Evolutionary conservation across 371 early-diverging fungal genomes (phyloP).

Genomic region (Capillidium rhysosporum): DNA sequence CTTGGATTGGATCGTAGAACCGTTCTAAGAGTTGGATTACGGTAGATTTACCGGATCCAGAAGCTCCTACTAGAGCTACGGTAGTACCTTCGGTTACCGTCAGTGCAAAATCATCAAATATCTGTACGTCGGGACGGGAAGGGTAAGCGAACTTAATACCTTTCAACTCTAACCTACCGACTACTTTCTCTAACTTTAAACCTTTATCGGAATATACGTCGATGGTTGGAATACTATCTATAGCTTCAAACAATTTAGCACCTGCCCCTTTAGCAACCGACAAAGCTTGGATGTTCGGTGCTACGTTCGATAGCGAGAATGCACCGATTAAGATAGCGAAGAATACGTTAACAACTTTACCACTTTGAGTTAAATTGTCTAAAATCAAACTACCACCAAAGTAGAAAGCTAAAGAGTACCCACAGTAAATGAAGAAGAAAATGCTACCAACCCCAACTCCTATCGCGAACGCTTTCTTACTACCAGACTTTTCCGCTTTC

Average conservation of each 20-base stretch:
- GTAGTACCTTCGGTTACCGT: constrained; percentile 35
- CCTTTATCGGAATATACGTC: constrained; percentile 33
- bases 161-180: constrained; percentile 35
- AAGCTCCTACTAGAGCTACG: constrained; percentile 41
- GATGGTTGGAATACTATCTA: constrained; percentile 50
- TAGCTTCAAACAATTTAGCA: constrained; percentile 38
- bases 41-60: constrained; percentile 42
- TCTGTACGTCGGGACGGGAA: constrained; percentile 29
- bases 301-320: neutral
- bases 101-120: constrained; percentile 34
- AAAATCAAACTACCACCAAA: constrained; percentile 26
- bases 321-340: constrained; percentile 25
- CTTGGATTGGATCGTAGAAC: constrained; percentile 37
- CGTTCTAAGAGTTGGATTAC: constrained; percentile 38
- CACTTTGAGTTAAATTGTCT: constrained; percentile 15
- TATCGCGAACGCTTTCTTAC: constrained; percentile 23
- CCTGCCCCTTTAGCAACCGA: constrained; percentile 37
- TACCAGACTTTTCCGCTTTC: constrained; percentile 30
- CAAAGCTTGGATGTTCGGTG: constrained; percentile 20
- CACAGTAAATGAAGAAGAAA: constrained; percentile 20
- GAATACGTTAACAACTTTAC: constrained; percentile 25
- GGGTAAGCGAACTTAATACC: constrained; percentile 48
- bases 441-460: constrained; percentile 35
- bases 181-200: constrained; percentile 14
- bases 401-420: constrained; percentile 47